Conservation (phyloP, 2,329 filamentous ascomycete genomes). For the Ambrosiella beaveri region DNA sequence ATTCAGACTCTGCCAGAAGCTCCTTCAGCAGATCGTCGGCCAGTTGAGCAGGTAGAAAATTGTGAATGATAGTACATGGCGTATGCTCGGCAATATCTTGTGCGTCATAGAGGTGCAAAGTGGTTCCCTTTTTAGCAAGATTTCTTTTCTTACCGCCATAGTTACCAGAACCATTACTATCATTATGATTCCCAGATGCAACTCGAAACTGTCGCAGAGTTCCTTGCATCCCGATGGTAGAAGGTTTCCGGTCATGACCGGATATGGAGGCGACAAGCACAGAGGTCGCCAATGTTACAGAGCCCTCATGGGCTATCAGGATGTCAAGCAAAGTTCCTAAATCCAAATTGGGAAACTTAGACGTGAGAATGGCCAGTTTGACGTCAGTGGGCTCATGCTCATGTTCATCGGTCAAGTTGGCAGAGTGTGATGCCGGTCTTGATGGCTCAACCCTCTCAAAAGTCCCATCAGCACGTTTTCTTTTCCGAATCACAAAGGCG, state of each 20-base stretch:
- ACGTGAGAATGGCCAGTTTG: constrained; percentile 70
- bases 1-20: constrained; percentile 53
- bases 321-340: constrained; percentile 60
- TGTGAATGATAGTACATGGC: constrained; percentile 81
- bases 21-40: constrained; percentile 62
- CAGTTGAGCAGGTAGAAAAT: constrained; percentile 57
- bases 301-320: constrained; percentile 61
- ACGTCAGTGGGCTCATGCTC: constrained; percentile 72
- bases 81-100: constrained; percentile 67
- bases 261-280: constrained; percentile 17
- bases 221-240: constrained; percentile 37
- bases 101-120: constrained; percentile 68
- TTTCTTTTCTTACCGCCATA: constrained; percentile 7
- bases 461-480: constrained; percentile 24
- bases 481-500: constrained; percentile 38
- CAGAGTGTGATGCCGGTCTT: not conserved
- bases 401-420: constrained; percentile 16
- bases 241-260: not conserved
- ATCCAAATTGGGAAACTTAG: constrained; percentile 48
- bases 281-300: constrained; percentile 35
- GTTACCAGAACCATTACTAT: not conserved
- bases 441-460: constrained; percentile 14
- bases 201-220: constrained; percentile 39
- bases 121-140: constrained; percentile 36
- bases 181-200: not conserved